These are phyloP conservation scores for Tetrapisispora arboricola DNA, from an alignment of 805 yeast species.

Conservation along the genomic window DNA sequence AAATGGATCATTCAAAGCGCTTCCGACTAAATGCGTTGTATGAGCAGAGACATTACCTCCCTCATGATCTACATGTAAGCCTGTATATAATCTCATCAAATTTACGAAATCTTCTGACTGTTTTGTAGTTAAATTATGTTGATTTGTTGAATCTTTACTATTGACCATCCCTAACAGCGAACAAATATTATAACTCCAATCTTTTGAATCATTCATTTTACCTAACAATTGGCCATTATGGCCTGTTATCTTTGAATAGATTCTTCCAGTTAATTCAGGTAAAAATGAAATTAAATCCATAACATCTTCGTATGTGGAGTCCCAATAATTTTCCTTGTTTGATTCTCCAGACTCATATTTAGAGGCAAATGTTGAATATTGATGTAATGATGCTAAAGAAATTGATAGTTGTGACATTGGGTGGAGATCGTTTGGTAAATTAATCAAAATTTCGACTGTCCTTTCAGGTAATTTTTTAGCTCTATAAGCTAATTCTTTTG, in stretches of 20 bases:
- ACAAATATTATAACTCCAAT: slow-evolving; percentile 67
- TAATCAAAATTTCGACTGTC: slow-evolving; percentile 48
- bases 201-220: slow-evolving; percentile 42
- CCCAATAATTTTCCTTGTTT: slow-evolving; percentile 64
- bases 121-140: slow-evolving; percentile 23
- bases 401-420: slow-evolving; percentile 80
- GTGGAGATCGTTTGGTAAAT: slow-evolving; percentile 58
- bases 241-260: slow-evolving; percentile 49
- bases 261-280: slow-evolving; percentile 65
- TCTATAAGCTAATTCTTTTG: slow-evolving; percentile 53
- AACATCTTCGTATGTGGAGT: slow-evolving; percentile 61
- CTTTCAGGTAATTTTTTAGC: slow-evolving; percentile 48
- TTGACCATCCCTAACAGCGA: slow-evolving; percentile 49
- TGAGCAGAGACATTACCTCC: slow-evolving; percentile 86
- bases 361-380: slow-evolving; percentile 59
- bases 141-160: slow-evolving; percentile 25
- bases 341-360: slow-evolving; percentile 60
- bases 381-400: slow-evolving; percentile 63
- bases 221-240: slow-evolving; percentile 46
- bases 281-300: slow-evolving; percentile 60
- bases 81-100: slow-evolving; percentile 66
- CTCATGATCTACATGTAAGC: slow-evolving; percentile 81
- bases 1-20: slow-evolving; percentile 69
- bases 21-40: slow-evolving; percentile 76
- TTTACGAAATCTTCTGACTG: slow-evolving; percentile 53